Conservation (phyloP, 805 yeast species). For the Nakazawaea pomicola region DNA sequence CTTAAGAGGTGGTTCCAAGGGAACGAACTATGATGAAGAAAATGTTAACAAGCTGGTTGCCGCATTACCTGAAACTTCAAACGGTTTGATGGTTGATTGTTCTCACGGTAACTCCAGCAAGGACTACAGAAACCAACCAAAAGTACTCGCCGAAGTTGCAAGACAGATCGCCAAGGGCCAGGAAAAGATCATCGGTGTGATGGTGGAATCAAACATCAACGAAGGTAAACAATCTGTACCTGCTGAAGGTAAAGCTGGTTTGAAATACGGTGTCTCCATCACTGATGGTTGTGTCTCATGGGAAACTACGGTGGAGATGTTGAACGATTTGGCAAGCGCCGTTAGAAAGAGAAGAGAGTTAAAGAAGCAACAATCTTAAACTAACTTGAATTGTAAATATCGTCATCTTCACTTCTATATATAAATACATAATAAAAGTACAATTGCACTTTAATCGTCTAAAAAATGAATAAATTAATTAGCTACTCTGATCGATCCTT, state of each 20-base stretch:
- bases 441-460: not conserved
- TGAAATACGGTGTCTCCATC: slow-evolving; percentile 91
- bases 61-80: slow-evolving; percentile 45
- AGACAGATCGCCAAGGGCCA: slow-evolving; percentile 82
- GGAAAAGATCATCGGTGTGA: slow-evolving; percentile 77
- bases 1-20: slow-evolving; percentile 91
- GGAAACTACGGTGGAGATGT: slow-evolving; percentile 82
- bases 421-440: too few relatives aligned
- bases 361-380: slow-evolving; percentile 16
- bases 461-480: not conserved
- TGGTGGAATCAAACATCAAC: slow-evolving; percentile 90
- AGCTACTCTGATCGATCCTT: too few relatives aligned
- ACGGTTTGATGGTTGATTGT: slow-evolving; percentile 87
- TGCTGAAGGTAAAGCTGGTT: slow-evolving; percentile 42
- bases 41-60: slow-evolving; percentile 73
- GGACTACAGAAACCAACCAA: slow-evolving; percentile 93
- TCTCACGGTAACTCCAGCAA: slow-evolving; percentile 96
- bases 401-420: not conserved
- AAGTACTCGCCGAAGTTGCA: slow-evolving; percentile 78
- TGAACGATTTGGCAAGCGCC: slow-evolving; percentile 73
- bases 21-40: slow-evolving; percentile 85
- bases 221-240: slow-evolving; percentile 91
- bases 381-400: not conserved
- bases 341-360: slow-evolving; percentile 72
- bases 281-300: slow-evolving; percentile 96